phyloP scores from a whole-genome alignment of 768 basidiomycete species.

The Tephrocybe sp. region DNA sequence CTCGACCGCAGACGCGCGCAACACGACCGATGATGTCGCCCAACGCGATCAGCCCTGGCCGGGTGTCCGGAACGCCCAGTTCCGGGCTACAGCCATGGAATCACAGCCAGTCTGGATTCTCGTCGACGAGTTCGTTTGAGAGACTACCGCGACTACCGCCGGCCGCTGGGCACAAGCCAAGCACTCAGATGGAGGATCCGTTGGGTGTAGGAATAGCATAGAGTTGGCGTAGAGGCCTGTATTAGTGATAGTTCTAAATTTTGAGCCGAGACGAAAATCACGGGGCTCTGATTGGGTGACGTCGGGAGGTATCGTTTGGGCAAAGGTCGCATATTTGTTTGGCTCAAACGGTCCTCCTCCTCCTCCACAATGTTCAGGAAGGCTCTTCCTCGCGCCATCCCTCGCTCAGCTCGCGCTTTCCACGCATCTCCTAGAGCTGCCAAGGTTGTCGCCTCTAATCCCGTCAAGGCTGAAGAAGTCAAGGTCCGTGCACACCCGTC shows the following conservation, averaged over 20 bases:
- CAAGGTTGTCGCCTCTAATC: slow-evolving; percentile 68
- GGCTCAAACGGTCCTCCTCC: slow-evolving; percentile 18
- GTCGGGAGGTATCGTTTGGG: slow-evolving; percentile 32
- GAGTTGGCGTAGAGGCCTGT: slow-evolving; percentile 5
- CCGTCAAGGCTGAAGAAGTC: slow-evolving; percentile 81
- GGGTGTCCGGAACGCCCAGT: slow-evolving; percentile 9
- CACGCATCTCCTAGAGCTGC: slow-evolving; percentile 59
- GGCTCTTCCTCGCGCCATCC: slow-evolving; percentile 54
- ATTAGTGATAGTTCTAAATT: slow-evolving; percentile 12
- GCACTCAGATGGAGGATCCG: slow-evolving; percentile 40
- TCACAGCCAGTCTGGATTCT: slow-evolving; percentile 53
- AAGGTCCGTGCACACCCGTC: slow-evolving; percentile 45
- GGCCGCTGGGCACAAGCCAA: slow-evolving; percentile 21
- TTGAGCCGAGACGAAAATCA: slow-evolving; percentile 32
- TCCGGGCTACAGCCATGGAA: slow-evolving; percentile 50
- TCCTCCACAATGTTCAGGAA: slow-evolving; percentile 61
- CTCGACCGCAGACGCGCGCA: slow-evolving; percentile 27
- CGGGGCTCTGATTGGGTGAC: slow-evolving; percentile 38
- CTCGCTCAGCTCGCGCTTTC: slow-evolving; percentile 58
- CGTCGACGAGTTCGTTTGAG: slow-evolving; percentile 26
- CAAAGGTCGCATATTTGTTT: slow-evolving; percentile 16
- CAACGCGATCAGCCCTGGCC: slow-evolving; percentile 12
- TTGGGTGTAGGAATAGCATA: slow-evolving; percentile 31
- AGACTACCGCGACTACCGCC: slow-evolving; percentile 55
- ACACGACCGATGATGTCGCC: slow-evolving; percentile 17